Conservation (phyloP, 352 stramenopile genomes). For the Pythium pectinolyticum region DNA sequence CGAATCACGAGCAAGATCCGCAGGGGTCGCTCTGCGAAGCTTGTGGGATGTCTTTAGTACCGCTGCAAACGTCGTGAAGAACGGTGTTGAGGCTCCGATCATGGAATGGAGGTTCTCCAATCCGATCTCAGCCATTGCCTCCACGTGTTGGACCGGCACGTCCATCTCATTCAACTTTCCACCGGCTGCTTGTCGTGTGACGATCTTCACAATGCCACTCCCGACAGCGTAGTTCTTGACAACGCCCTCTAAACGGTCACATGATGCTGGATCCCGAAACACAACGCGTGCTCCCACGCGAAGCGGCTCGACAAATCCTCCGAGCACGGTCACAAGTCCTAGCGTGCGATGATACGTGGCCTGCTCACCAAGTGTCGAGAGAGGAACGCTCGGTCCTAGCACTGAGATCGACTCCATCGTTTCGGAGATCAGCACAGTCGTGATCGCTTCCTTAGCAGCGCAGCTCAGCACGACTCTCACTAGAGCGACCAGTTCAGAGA, state of each 20-base stretch:
- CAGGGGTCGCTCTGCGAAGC: slow-evolving; percentile 13
- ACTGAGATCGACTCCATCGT: slow-evolving; percentile 10
- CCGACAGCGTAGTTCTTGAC: slow-evolving; percentile 13
- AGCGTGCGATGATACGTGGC: slow-evolving; percentile 17
- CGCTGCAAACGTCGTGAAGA: slow-evolving; percentile 25
- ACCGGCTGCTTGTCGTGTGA: not conserved
- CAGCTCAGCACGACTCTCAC: slow-evolving; percentile 10
- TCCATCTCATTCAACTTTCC: not conserved
- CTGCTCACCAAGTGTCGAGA: slow-evolving; percentile 7
- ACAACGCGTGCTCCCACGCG: slow-evolving; percentile 12
- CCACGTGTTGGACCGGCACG: not conserved
- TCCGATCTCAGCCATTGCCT: slow-evolving; percentile 1
- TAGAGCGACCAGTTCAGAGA: slow-evolving; percentile 22
- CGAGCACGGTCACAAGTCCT: slow-evolving; percentile 17
- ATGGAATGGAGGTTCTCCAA: not conserved
- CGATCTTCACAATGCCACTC: not conserved
- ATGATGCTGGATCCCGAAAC: not conserved
- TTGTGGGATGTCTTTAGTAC: slow-evolving; percentile 28
- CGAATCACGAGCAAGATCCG: slow-evolving; percentile 4
- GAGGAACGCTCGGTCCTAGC: not conserved
- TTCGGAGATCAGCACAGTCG: not conserved
- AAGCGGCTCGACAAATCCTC: slow-evolving; percentile 23
- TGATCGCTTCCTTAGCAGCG: not conserved
- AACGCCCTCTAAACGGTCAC: slow-evolving; percentile 1
- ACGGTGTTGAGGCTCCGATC: not conserved